Base-by-base conservation (phyloP, 1,139 yeast genomes). In the Pneumocystis oryctolagi region DNA sequence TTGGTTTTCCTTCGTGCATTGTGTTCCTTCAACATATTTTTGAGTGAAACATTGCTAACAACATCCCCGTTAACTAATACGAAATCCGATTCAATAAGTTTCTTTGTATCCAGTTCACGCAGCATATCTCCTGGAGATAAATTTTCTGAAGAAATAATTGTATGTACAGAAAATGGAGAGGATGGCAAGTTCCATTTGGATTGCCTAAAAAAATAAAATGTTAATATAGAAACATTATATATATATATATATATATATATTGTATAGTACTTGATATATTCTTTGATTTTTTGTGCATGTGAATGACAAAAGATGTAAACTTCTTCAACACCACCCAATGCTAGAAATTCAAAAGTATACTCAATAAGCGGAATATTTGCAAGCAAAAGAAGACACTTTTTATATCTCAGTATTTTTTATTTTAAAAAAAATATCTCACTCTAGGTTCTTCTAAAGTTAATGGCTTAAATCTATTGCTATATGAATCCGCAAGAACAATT, bases 51-150 rank as follows among this genome's bases (percentile, higher is more conserved):
- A 71, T 92, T 92, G 62, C 96, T 87, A 18, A 92, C 90, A 35
- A 92, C 95, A 73, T 92, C 98, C 64, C 98, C 98, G 18, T 95
- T 84, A 57, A 94, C 87, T 58, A 92, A 79, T 65, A 94, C 76
- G 70, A 92, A 92, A 74, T 92, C 99, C 16, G 94, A 89, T 2
- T 87, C 82, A 64, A 92, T 88, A 65, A 90, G 76, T 1, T 97
- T 96, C 71, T 95, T 80, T 66, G 88, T 85, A 73, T 92, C 98
- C 66, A 92, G 77, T 72, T 90, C 97, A 73, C 98, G 81, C 95
- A 92, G 86, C 37, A 95, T 95, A 76, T 92, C 98, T 67, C 98
- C 98, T 5, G 90, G 95, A 25, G 96, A 87, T 72, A 90, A 78
- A 18, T 94, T 84, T 72, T 90, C 97, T 59, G 89, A 82, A n/a